Base-by-base conservation (phyloP, 1,139 yeast genomes). In the Citeromyces siamensis region DNA sequence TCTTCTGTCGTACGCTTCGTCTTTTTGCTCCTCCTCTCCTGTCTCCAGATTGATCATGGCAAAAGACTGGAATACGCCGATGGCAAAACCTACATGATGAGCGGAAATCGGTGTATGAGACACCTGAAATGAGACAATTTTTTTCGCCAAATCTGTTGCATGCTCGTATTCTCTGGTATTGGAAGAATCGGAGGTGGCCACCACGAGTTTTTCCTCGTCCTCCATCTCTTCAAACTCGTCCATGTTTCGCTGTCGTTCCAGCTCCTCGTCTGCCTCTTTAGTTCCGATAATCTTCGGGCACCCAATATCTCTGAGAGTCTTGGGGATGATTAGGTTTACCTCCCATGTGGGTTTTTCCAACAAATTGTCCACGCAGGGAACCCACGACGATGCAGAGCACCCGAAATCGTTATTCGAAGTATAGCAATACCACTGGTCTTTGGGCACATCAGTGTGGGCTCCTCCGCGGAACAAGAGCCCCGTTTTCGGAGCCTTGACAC, bases 341-440 rank as follows among this genome's bases (percentile, higher is more conserved):
- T 88, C 86, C 98, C 98, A 93, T 0, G 96, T 82, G 35, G 83
- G 80, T 41, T 86, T 72, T 47, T 86, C 96, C 74, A 90, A 81
- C 27, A 86, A 55, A 35, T 82, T 84, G 47, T 93, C 97, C 4
- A 90, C 68, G 52, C 98, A 93, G 0, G 99, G 99, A 35, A 90
- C 82, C 98, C 99, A 93, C 16, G 86, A 79, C 2, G 95, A 83
- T 0, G 97, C 83, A 10, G 94, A 75, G 6, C 82, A 68, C 16
- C 86, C 86, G 35, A 75, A 60, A 19, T 85, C 88, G 3, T 84
- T 67, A 50, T 90, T 88, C 1, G 74, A 66, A 0, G 98, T 88
- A 54, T 81, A 86, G 2, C 84, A 94, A 50, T 83, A 94, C 94
- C 96, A 86, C 32, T 43, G 42, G 33, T 56, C 55, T 37, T 53